Evolutionary conservation across 2,329 filamentous ascomycete genomes (phyloP).

Genomic region (Gyromitra esculenta): DNA sequence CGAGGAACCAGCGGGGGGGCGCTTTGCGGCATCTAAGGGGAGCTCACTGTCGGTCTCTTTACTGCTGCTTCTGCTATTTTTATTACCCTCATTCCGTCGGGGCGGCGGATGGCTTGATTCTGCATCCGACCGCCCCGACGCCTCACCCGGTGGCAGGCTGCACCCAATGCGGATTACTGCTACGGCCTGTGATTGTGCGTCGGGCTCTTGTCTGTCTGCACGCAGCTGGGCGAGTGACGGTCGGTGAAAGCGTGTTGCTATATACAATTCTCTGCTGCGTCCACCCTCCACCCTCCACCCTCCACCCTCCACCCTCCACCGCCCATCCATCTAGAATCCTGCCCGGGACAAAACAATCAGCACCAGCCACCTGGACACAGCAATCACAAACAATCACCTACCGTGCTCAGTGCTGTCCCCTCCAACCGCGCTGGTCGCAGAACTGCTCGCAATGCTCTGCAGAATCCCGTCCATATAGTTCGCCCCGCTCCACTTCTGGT

Average conservation of each 20-base stretch:
- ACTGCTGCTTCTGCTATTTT: too few relatives aligned
- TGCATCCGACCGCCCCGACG: background rate
- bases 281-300: too few relatives aligned
- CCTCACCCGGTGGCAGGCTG: background rate
- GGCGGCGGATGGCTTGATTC: background rate
- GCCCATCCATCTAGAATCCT: slow-evolving; percentile 20
- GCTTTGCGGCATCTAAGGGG: too few relatives aligned
- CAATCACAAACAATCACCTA: background rate
- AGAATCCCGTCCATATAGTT: slow-evolving; percentile 58
- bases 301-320: background rate
- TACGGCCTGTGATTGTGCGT: background rate
- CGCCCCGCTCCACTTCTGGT: slow-evolving; percentile 76
- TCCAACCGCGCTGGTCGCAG: slow-evolving; percentile 57
- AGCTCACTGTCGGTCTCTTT: too few relatives aligned
- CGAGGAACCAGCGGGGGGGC: too few relatives aligned
- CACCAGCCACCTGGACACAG: background rate
- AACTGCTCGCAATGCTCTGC: slow-evolving; percentile 56
- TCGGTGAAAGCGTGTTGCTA: slow-evolving; percentile 11
- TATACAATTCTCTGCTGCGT: slow-evolving; percentile 1
- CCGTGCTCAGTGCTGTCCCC: slow-evolving; percentile 58
- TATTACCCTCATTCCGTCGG: too few relatives aligned
- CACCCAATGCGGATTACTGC: background rate
- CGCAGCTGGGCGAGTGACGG: background rate
- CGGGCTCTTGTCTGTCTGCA: background rate
- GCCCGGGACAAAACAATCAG: background rate